phyloP scores from a whole-genome alignment of 257 asterid species.

The Solanum habrochaites region DNA sequence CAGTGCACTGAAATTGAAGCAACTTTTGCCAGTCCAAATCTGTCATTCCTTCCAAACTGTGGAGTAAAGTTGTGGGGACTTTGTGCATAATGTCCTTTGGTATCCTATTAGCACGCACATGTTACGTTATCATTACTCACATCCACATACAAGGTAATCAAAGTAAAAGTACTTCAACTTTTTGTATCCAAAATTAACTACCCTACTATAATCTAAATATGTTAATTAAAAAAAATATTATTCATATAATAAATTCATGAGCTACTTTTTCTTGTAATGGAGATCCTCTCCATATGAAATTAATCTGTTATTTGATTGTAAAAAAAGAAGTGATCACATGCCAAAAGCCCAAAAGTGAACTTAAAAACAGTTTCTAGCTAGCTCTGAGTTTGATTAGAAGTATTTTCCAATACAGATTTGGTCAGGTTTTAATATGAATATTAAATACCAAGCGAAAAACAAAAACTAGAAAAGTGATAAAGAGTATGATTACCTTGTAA shows the following conservation, averaged over 20 bases:
- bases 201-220: not conserved
- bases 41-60: conserved; percentile 80
- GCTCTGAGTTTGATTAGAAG: not conserved
- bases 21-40: conserved; percentile 70
- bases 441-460: not conserved
- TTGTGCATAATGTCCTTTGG: conserved; percentile 59
- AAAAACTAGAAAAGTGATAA: not conserved
- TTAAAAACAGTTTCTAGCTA: too few species aligned
- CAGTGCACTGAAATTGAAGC: conserved; percentile 37
- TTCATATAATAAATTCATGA: not conserved
- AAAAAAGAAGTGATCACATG: not conserved
- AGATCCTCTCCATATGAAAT: not conserved
- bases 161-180: not conserved
- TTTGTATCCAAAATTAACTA: not conserved
- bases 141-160: not conserved
- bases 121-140: conserved; percentile 8
- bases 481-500: conserved; percentile 34
- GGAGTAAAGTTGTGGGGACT: conserved; percentile 81
- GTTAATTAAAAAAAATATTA: too few species aligned
- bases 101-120: conserved; percentile 40
- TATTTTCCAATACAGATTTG: not conserved
- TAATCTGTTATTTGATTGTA: not conserved
- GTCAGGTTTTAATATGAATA: not conserved
- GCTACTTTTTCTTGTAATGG: not conserved
- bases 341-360: too few species aligned